phyloP scores from a whole-genome alignment of 1,139 yeast genomes.

The Trichomonascaceae sp. region DNA sequence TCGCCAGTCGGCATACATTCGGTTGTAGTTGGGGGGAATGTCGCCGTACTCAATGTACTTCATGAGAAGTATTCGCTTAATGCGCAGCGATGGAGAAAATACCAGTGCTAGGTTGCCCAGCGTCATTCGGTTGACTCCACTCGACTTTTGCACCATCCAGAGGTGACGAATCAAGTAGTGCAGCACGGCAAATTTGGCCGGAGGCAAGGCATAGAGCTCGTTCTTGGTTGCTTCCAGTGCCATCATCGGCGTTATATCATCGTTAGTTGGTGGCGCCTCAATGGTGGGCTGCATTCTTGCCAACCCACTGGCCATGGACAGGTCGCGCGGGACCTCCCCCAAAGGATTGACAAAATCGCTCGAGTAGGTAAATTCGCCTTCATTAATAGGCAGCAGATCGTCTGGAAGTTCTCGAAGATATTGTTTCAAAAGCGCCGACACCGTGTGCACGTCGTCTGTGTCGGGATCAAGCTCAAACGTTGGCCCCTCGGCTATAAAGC shows the following conservation, averaged over 20 bases:
- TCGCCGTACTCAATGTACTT: slow-evolving; percentile 14
- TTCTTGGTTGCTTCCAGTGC: slow-evolving; percentile 9
- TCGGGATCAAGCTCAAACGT: slow-evolving; percentile 47
- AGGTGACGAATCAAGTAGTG: slow-evolving; percentile 19
- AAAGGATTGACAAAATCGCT: neutral
- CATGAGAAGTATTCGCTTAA: slow-evolving; percentile 14
- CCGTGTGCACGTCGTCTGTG: slow-evolving; percentile 66
- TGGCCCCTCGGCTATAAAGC: slow-evolving; percentile 32
- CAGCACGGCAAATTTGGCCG: slow-evolving; percentile 17
- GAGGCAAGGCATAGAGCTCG: slow-evolving; percentile 13
- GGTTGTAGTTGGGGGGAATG: neutral
- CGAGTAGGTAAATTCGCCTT: neutral
- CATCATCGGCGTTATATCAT: too few species aligned
- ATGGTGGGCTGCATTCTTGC: neutral
- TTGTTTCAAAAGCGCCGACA: slow-evolving; percentile 68
- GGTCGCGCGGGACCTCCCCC: neutral
- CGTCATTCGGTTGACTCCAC: slow-evolving; percentile 19
- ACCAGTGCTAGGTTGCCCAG: slow-evolving; percentile 19
- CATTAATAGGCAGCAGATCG: slow-evolving; percentile 28
- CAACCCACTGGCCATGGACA: neutral
- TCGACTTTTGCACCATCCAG: slow-evolving; percentile 10
- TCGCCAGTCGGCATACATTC: neutral
- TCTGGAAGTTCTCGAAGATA: slow-evolving; percentile 73
- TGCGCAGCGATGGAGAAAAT: slow-evolving; percentile 22
- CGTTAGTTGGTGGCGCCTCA: too few species aligned